phyloP scores from a whole-genome alignment of 202 grass and related monocot genomes.

The Schoenoplectus tabernaemontani region DNA sequence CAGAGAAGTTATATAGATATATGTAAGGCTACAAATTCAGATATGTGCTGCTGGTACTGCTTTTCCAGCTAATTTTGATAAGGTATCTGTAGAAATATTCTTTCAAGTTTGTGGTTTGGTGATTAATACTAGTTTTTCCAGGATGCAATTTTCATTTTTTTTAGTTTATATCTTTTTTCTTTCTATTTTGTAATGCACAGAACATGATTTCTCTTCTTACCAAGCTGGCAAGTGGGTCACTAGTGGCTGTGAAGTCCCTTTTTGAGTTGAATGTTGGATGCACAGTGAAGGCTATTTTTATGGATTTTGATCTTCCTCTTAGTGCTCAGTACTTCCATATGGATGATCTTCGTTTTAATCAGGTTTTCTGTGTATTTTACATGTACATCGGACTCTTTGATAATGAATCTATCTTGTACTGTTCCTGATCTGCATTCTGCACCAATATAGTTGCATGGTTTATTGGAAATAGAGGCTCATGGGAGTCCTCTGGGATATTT shows the following conservation, averaged over 20 bases:
- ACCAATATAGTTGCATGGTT: conserved; percentile 1
- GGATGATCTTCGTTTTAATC: conserved; percentile 58
- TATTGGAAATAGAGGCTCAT: neutral
- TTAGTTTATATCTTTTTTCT: conserved; percentile 10
- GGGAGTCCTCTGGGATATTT: neutral
- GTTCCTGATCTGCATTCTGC: neutral
- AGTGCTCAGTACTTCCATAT: conserved; percentile 46
- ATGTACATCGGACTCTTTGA: neutral
- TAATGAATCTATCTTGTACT: neutral
- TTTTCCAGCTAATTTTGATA: neutral
- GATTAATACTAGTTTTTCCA: conserved; percentile 10
- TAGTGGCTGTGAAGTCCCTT: conserved; percentile 70
- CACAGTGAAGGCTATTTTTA: conserved; percentile 63
- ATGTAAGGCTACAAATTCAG: neutral
- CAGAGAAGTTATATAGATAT: neutral
- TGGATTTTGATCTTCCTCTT: conserved; percentile 57
- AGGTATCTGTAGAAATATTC: neutral
- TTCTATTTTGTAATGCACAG: conserved; percentile 35
- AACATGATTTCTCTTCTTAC: conserved; percentile 68
- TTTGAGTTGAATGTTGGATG: conserved; percentile 72
- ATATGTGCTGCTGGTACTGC: neutral
- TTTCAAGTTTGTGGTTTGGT: neutral
- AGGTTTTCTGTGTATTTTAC: conserved; percentile 32
- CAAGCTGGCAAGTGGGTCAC: conserved; percentile 63
- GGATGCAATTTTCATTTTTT: conserved; percentile 1